phyloP scores from a whole-genome alignment of 2,329 filamentous ascomycete species.

The Triangularia setosa region DNA sequence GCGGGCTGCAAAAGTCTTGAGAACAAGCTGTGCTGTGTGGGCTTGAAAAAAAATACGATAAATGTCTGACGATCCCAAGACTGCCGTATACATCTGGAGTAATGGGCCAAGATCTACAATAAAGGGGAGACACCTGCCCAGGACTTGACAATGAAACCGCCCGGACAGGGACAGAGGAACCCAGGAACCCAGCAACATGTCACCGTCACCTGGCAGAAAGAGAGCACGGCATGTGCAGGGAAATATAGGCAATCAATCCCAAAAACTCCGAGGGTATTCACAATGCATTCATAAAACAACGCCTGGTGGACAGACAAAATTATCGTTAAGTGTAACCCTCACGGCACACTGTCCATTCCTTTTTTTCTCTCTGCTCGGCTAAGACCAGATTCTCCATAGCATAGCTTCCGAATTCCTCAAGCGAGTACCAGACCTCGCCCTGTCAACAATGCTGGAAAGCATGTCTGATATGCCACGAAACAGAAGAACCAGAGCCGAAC shows the following conservation, averaged over 20 bases:
- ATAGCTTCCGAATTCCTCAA: conserved; percentile 19
- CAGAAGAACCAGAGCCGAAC: conserved; percentile 23
- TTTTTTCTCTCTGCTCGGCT: conserved; percentile 25
- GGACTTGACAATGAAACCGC: too few species aligned
- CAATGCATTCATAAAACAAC: conserved; percentile 11
- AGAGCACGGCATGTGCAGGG: background rate
- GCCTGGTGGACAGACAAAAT: conserved; percentile 4
- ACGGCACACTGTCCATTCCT: conserved; percentile 20
- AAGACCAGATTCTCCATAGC: conserved; percentile 18
- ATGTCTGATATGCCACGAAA: conserved; percentile 18
- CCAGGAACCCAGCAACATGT: background rate
- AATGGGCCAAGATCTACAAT: too few species aligned
- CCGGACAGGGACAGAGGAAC: too few species aligned
- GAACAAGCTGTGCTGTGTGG: too few species aligned
- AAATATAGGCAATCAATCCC: background rate
- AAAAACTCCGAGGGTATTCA: conserved; percentile 8
- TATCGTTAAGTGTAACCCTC: background rate
- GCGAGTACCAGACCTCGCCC: conserved; percentile 14
- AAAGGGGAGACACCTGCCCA: too few species aligned
- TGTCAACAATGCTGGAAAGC: conserved; percentile 14
- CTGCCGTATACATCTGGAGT: too few species aligned
- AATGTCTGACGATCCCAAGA: too few species aligned
- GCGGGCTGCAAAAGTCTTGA: too few species aligned
- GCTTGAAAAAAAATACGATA: too few species aligned
- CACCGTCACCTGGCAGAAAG: background rate